phyloP scores from a whole-genome alignment of 2,329 filamentous ascomycete genomes.

The Aspergillus eucalypticola region DNA sequence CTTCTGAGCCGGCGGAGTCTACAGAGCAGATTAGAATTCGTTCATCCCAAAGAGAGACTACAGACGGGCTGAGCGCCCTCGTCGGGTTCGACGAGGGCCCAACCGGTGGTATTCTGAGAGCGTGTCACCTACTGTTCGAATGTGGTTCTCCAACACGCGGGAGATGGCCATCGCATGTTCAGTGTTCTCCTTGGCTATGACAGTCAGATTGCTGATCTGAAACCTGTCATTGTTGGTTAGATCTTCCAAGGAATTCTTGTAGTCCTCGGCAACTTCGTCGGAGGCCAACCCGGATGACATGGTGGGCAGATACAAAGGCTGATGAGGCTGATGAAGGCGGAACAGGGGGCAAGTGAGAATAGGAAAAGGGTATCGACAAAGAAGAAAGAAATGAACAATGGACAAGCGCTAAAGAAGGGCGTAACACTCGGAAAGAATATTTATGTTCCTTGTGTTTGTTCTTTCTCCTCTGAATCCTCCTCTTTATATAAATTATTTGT shows the following conservation, averaged over 20 bases:
- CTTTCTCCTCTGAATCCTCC: too few species aligned
- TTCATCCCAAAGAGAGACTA: slow-evolving; percentile 27
- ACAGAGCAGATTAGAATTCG: slow-evolving; percentile 39
- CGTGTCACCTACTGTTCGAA: slow-evolving; percentile 76
- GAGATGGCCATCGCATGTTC: slow-evolving; percentile 94
- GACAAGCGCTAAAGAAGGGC: not conserved
- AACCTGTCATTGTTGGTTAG: slow-evolving; percentile 86
- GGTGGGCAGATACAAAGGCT: slow-evolving; percentile 43
- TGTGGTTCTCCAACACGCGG: slow-evolving; percentile 85
- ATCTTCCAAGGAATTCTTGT: slow-evolving; percentile 88
- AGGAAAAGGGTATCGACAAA: slow-evolving; percentile 3
- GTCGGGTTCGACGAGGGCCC: slow-evolving; percentile 17
- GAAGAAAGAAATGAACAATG: not conserved
- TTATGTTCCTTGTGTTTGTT: slow-evolving; percentile 1
- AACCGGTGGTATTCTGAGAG: slow-evolving; percentile 13
- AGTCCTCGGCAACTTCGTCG: slow-evolving; percentile 92
- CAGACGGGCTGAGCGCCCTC: slow-evolving; percentile 17
- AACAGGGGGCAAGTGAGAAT: slow-evolving; percentile 14
- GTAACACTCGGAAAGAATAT: slow-evolving; percentile 11
- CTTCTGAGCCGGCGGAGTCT: slow-evolving; percentile 88
- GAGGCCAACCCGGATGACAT: slow-evolving; percentile 65
- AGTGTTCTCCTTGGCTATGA: slow-evolving; percentile 96
- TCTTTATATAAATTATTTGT: not conserved
- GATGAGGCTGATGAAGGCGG: slow-evolving; percentile 8
- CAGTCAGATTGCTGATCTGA: slow-evolving; percentile 95